Conservation (phyloP, 2,329 filamentous ascomycete genomes). For the Acrocalymma vagum region DNA sequence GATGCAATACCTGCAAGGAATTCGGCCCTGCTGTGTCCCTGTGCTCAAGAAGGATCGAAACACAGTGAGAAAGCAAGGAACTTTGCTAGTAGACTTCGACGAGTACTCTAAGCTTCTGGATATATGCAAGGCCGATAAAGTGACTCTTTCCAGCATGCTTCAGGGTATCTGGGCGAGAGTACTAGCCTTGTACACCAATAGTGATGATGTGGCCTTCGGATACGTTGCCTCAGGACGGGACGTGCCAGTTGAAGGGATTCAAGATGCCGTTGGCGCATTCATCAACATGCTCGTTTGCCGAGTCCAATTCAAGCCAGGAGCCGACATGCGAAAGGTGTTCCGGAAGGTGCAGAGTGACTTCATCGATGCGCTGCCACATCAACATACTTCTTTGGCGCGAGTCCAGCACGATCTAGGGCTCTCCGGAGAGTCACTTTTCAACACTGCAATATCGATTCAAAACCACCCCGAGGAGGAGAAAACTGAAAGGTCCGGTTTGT, state of each 20-base stretch:
- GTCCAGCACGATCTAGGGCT: constrained; percentile 52
- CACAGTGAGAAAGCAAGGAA: constrained; percentile 1
- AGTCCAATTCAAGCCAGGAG: constrained; percentile 33
- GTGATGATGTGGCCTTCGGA: constrained; percentile 46
- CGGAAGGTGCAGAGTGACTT: constrained; percentile 24
- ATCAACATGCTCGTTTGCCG: constrained; percentile 53
- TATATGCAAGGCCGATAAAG: constrained; percentile 47
- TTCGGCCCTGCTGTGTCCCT: constrained; percentile 19
- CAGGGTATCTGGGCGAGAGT: constrained; percentile 42
- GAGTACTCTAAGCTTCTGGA: constrained; percentile 7
- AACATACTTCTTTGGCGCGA: constrained; percentile 41
- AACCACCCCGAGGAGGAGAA: constrained; percentile 8
- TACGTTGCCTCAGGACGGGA: constrained; percentile 48
- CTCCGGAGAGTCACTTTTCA: constrained; percentile 46
- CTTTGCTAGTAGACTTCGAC: constrained; percentile 6
- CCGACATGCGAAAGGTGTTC: constrained; percentile 4
- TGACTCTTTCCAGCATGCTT: constrained; percentile 55
- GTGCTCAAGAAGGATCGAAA: constrained; percentile 12
- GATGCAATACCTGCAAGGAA: constrained; percentile 14
- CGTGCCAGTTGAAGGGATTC: constrained; percentile 37
- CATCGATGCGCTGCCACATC: constrained; percentile 21
- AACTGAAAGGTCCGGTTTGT: not conserved
- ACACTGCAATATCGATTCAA: constrained; percentile 51
- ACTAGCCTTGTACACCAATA: constrained; percentile 32
- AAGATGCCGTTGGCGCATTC: constrained; percentile 46